These are phyloP conservation scores for Candida smagusa DNA, from an alignment of 1,139 yeast genomes.

Conservation along the genomic window DNA sequence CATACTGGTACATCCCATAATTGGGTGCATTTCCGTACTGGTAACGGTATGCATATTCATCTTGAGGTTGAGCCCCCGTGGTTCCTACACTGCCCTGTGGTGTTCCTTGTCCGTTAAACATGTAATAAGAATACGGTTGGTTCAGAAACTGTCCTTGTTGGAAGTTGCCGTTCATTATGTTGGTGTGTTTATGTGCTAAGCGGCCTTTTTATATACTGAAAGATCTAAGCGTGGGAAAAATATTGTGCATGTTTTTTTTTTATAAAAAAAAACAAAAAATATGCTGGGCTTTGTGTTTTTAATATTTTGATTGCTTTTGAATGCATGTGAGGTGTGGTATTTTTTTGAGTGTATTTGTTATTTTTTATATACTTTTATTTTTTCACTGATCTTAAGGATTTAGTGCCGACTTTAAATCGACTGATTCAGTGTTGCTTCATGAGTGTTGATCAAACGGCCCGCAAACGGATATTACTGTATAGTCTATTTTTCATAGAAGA, in stretches of 20 bases:
- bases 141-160: slow-evolving; percentile 11
- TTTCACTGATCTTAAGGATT: not conserved
- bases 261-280: slow-evolving; percentile 1
- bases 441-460: no score
- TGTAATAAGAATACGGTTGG: slow-evolving; percentile 23
- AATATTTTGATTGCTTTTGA: slow-evolving; percentile 1
- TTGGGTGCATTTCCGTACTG: slow-evolving; percentile 1
- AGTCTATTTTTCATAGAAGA: no score
- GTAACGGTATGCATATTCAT: slow-evolving; percentile 1
- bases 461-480: no score
- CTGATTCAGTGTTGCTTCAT: no score
- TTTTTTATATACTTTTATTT: not conserved
- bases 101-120: slow-evolving; percentile 15
- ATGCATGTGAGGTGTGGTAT: not conserved
- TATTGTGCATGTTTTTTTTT: slow-evolving; percentile 1
- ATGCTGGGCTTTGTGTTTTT: not conserved
- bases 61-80: slow-evolving; percentile 5
- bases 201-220: slow-evolving; percentile 2
- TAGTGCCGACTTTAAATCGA: no score
- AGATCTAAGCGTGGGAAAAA: slow-evolving; percentile 1
- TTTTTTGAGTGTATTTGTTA: slow-evolving; percentile 1
- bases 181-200: slow-evolving; percentile 3
- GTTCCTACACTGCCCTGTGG: slow-evolving; percentile 9
- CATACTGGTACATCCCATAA: not conserved
- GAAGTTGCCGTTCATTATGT: slow-evolving; percentile 14